A percentile compares a stretch with the other conserved stretches of the same genome.
These are phyloP conservation scores for Colletotrichum brevisporum DNA, from an alignment of 2,329 filamentous ascomycete genomes.

Conservation along the genomic window DNA sequence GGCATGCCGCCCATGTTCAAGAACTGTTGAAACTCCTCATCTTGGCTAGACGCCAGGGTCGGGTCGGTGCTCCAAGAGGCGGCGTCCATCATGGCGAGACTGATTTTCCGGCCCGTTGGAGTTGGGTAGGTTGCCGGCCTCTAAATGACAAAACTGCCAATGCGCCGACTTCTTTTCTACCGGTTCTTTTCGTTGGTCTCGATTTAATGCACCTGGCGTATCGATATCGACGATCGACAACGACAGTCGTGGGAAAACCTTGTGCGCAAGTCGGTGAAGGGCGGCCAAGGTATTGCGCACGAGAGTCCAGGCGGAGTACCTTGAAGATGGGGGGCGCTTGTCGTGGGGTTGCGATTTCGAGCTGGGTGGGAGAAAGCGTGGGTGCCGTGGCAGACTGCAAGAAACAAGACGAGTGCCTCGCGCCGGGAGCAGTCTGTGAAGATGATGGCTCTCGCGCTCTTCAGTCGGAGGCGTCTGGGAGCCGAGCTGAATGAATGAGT, in stretches of 20 bases:
- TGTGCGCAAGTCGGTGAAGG: neutral
- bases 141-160: neutral
- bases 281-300: constrained; percentile 18
- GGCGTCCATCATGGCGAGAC: constrained; percentile 65
- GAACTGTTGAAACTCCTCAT: constrained; percentile 76
- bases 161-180: neutral
- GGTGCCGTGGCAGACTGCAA: constrained; percentile 1
- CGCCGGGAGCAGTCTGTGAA: constrained; percentile 9
- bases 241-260: constrained; percentile 9
- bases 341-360: constrained; percentile 31
- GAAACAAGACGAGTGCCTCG: constrained; percentile 18
- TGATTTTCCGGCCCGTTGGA: constrained; percentile 15
- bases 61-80: constrained; percentile 70
- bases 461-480: neutral
- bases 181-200: neutral
- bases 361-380: constrained; percentile 4
- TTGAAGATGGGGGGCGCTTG: constrained; percentile 11
- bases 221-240: constrained; percentile 6
- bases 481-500: neutral
- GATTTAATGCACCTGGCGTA: neutral
- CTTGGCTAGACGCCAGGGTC: constrained; percentile 62
- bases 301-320: neutral
- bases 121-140: neutral
- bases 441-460: constrained; percentile 3
- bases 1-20: constrained; percentile 72